Evolutionary conservation across 2,329 filamentous ascomycete genomes (phyloP).

Genomic region (Aureobasidium sp.): DNA sequence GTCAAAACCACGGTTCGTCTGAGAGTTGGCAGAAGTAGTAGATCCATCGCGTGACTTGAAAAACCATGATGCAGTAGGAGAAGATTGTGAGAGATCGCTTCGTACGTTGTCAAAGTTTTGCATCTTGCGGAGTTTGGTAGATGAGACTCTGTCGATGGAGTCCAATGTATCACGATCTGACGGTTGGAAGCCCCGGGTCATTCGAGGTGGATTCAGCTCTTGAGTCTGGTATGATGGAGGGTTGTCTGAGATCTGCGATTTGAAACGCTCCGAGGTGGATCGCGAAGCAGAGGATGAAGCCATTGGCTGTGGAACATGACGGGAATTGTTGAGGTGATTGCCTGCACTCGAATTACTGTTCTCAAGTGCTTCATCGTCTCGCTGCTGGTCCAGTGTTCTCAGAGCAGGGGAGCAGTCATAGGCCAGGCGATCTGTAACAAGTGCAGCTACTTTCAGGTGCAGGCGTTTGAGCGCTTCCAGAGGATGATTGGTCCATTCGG

Average conservation of each 20-base stretch:
- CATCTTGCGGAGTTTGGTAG: neutral
- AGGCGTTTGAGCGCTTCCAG: neutral
- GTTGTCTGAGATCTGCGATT: neutral
- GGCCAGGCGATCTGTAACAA: neutral
- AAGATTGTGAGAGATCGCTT: neutral
- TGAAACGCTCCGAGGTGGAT: neutral
- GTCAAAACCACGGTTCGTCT: neutral
- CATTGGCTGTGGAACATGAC: neutral
- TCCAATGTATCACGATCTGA: neutral
- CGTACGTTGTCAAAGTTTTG: neutral
- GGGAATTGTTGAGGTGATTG: neutral
- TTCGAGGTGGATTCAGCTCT: neutral
- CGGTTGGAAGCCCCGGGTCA: too few relatives aligned
- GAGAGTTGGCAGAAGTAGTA: neutral
- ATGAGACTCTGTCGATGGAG: neutral
- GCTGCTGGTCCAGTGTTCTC: neutral
- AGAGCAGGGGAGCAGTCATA: neutral
- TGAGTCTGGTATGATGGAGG: neutral
- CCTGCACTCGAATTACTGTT: neutral
- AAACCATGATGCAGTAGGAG: neutral
- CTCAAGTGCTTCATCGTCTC: neutral
- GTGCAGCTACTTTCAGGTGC: neutral
- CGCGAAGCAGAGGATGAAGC: neutral
- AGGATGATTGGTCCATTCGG: neutral
- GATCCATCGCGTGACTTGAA: too few relatives aligned